phyloP scores from a whole-genome alignment of 2,329 filamentous ascomycete species.

The Colletotrichum eleusines region DNA sequence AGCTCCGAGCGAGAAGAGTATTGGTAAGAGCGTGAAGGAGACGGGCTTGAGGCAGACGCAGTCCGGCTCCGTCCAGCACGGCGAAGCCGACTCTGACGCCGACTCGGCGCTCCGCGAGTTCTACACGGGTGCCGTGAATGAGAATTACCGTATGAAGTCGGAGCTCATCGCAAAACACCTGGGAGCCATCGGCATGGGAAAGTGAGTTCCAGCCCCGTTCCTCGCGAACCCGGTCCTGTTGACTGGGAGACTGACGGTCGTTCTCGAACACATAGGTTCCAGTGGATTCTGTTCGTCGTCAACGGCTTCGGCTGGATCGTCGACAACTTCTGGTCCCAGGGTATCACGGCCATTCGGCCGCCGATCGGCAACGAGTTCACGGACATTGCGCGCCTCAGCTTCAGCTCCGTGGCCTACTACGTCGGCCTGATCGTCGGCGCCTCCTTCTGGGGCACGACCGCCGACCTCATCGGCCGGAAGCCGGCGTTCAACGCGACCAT shows the following conservation, averaged over 20 bases:
- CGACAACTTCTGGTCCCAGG: conserved; percentile 57
- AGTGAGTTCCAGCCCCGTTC: conserved; percentile 45
- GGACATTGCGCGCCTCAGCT: conserved; percentile 49
- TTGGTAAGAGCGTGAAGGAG: conserved; percentile 22
- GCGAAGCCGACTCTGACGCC: conserved; percentile 41
- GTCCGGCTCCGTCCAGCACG: conserved; percentile 29
- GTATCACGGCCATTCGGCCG: conserved; percentile 51
- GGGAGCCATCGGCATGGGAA: conserved; percentile 50
- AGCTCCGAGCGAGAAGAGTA: conserved; percentile 35
- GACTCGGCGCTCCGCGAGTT: conserved; percentile 51
- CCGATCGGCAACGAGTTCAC: conserved; percentile 52
- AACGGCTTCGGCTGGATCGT: conserved; percentile 61
- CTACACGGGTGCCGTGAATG: conserved; percentile 51
- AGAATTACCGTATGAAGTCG: conserved; percentile 51
- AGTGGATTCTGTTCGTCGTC: conserved; percentile 60
- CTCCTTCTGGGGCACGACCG: conserved; percentile 58
- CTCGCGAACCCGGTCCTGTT: too few species aligned
- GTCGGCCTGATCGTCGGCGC: conserved; percentile 60
- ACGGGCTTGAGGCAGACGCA: conserved; percentile 19
- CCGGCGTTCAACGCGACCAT: conserved; percentile 61
- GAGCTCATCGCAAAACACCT: conserved; percentile 49
- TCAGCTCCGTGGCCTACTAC: conserved; percentile 54
- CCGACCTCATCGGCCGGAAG: conserved; percentile 56
- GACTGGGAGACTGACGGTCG: neutral
- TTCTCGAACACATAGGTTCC: conserved; percentile 48